Evolutionary conservation across 306 rosid species (phyloP), one percentile per base, ranked within the genome.

Genomic region (Rosa chinensis): DNA sequence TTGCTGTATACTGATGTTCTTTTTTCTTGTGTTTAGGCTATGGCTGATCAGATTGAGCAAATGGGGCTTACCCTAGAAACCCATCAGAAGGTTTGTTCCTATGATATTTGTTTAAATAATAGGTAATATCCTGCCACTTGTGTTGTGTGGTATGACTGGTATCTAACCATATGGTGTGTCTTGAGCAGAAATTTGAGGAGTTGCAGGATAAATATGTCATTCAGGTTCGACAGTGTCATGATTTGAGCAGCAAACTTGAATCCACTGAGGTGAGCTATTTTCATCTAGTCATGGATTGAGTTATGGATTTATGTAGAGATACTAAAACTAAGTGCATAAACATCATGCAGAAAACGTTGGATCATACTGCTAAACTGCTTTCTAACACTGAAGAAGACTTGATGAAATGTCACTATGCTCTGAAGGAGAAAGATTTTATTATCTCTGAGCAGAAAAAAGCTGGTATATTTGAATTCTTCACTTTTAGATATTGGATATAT

Each of bases 11-110:
- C 59, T 80, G 69, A 77, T 68, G 20, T 23, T 32, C n/a, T 11
- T 6, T 79, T 79, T 76, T 59, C 62, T 82, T 74, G 68, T 83
- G 70, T 80, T 32, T 61, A 96, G 98, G 93, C 97, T 37, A 91
- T 91, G 99, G 83, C 92, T 37, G 98, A 96, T 45, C 98, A 96
- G 86, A 91, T 96, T 84, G 98, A 96, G 86, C 96, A 93, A 80
- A 91, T 93, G 96, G 94, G 97, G 52, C 17, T 87, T 50, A 79
- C 85, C 47, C 55, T 89, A 70, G 99, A 93, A 82, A 81, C 76
- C 59, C 84, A 96, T 63, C 98, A 93, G 75, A 96, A 93, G 98
- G 99, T 96, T 80, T 77, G 79, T 77, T 53, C 28, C 44, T 77
- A 16, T 59, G 5, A 28, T 8, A 25, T 37, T 73, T 3, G 18